Conservation (phyloP, 345 rosid genomes). For the Salix udensis region DNA sequence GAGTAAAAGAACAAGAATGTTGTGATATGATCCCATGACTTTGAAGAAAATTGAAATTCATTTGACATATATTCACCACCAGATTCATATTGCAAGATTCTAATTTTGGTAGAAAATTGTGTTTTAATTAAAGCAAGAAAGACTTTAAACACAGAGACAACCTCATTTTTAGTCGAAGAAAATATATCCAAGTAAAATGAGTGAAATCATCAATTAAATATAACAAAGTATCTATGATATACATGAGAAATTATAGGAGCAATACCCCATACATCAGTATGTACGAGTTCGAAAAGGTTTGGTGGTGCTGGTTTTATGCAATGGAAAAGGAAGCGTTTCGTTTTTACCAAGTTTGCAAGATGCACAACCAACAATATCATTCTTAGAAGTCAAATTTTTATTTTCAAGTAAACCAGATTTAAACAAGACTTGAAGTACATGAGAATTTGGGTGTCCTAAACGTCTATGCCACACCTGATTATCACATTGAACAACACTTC, state of each 20-base stretch:
- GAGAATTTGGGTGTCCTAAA: background rate
- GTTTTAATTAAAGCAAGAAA: constrained; percentile 2
- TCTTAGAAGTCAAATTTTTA: background rate
- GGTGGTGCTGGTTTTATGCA: too few relatives aligned
- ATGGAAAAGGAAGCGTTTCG: too few relatives aligned
- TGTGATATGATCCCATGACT: background rate
- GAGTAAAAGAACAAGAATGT: constrained; percentile 1
- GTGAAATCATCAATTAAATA: background rate
- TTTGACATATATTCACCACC: constrained; percentile 11
- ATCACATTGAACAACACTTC: too few relatives aligned
- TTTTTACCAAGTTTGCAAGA: too few relatives aligned
- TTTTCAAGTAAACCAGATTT: constrained; percentile 4
- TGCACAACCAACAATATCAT: too few relatives aligned
- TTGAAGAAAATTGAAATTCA: constrained; percentile 1
- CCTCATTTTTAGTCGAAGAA: background rate
- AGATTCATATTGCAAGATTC: background rate
- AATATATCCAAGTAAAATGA: background rate
- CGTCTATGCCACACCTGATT: too few relatives aligned
- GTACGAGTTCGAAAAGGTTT: too few relatives aligned
- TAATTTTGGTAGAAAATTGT: background rate
- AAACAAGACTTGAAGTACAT: background rate
- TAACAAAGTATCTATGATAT: background rate
- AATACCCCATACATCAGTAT: too few relatives aligned
- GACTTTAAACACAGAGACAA: background rate
- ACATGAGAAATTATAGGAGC: too few relatives aligned